A percentile compares a stretch with the other conserved stretches of the same genome.
Conservation (phyloP, 2,329 filamentous ascomycete genomes). For the Ophiocordyceps camponoti-saundersi region DNA sequence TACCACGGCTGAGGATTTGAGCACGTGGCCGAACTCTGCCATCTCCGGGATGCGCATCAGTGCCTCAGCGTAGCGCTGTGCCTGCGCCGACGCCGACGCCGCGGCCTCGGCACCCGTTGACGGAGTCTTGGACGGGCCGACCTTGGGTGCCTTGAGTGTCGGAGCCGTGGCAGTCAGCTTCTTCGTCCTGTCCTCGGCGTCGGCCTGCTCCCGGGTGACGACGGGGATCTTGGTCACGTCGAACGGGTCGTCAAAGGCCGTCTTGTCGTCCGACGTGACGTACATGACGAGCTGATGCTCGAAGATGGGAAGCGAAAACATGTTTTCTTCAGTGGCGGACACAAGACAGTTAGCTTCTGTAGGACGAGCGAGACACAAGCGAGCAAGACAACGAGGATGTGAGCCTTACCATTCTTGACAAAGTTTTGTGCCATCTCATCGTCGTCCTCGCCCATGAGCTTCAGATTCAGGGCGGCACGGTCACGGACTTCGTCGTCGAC, state of each 20-base stretch:
- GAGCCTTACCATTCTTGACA: slow-evolving; percentile 68
- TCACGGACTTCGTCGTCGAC: slow-evolving; percentile 96
- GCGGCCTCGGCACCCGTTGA: slow-evolving; percentile 55
- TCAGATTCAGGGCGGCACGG: slow-evolving; percentile 79
- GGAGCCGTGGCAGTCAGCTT: slow-evolving; percentile 88
- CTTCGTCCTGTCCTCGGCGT: slow-evolving; percentile 91
- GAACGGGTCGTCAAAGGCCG: slow-evolving; percentile 71
- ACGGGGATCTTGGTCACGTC: slow-evolving; percentile 83
- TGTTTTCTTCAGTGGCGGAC: slow-evolving; percentile 48
- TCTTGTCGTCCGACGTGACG: slow-evolving; percentile 80
- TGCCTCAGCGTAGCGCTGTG: slow-evolving; percentile 79
- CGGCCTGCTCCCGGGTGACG: slow-evolving; percentile 87
- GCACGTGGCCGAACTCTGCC: slow-evolving; percentile 70
- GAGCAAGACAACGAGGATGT: background rate
- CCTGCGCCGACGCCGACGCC: slow-evolving; percentile 60
- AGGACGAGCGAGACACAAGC: too few species aligned
- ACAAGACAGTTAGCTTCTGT: background rate
- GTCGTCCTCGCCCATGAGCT: slow-evolving; percentile 84
- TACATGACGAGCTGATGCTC: slow-evolving; percentile 98
- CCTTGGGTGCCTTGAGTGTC: slow-evolving; percentile 81
- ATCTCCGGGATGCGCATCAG: slow-evolving; percentile 81
- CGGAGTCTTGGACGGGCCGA: slow-evolving; percentile 57
- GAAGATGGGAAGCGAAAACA: slow-evolving; percentile 87
- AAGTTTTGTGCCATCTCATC: slow-evolving; percentile 75
- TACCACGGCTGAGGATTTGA: slow-evolving; percentile 75